A percentile compares a stretch with the other conserved stretches of the same genome.
Conservation (phyloP, 768 basidiomycete species). For the Asterophora parasitica region DNA sequence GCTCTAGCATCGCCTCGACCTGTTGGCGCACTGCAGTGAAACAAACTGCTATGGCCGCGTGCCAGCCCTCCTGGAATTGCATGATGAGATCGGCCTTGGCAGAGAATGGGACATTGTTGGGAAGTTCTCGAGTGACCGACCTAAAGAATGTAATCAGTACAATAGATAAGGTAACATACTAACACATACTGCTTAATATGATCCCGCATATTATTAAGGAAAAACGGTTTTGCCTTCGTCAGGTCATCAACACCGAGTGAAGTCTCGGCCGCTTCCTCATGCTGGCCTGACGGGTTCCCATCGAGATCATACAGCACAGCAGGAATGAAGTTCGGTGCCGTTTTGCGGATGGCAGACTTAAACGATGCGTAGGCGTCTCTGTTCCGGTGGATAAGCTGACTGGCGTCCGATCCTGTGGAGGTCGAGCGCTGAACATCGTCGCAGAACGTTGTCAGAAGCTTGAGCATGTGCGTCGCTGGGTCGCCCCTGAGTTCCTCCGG, state of each 20-base stretch:
- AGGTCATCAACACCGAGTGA: conserved; percentile 12
- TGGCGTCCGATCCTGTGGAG: conserved; percentile 21
- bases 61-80: conserved; percentile 29
- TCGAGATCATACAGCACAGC: neutral
- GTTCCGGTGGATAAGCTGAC: conserved; percentile 27
- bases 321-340: conserved; percentile 34
- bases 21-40: conserved; percentile 21
- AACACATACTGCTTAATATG: conserved; percentile 27
- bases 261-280: conserved; percentile 6
- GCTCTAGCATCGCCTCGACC: conserved; percentile 25
- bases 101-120: conserved; percentile 33
- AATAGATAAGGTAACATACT: neutral
- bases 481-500: conserved; percentile 28
- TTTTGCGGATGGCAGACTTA: conserved; percentile 26
- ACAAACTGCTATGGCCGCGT: conserved; percentile 17
- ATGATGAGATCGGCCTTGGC: conserved; percentile 31
- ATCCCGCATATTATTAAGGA: conserved; percentile 27
- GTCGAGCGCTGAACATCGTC: conserved; percentile 24
- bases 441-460: conserved; percentile 29
- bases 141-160: conserved; percentile 15
- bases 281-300: neutral
- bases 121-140: conserved; percentile 33
- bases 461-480: conserved; percentile 32
- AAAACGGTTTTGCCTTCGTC: conserved; percentile 17
- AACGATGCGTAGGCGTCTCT: conserved; percentile 23